phyloP scores from a whole-genome alignment of 2,329 filamentous ascomycete species.

The Arthroderma sp. region DNA sequence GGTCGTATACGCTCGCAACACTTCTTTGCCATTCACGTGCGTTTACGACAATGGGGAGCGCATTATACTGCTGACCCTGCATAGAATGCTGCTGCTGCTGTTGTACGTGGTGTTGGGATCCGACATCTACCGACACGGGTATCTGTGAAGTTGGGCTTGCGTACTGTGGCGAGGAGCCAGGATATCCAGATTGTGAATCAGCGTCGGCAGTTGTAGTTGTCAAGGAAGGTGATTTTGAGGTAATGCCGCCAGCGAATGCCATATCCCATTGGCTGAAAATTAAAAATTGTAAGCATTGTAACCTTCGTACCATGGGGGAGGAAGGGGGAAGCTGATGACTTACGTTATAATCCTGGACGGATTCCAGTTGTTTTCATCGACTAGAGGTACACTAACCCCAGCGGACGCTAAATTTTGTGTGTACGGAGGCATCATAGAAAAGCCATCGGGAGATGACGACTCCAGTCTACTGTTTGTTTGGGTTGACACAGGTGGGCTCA shows the following conservation, averaged over 20 bases:
- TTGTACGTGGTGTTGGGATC: too few relatives aligned
- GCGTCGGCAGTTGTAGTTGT: neutral
- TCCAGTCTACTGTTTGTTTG: slow-evolving; percentile 64
- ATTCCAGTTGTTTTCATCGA: slow-evolving; percentile 66
- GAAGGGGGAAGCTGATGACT: slow-evolving; percentile 26
- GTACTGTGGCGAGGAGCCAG: neutral
- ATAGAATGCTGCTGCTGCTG: neutral
- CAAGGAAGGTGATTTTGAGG: slow-evolving; percentile 30
- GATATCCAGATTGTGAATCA: neutral
- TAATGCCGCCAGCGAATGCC: slow-evolving; percentile 65
- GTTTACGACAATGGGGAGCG: slow-evolving; percentile 27
- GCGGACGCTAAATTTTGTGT: slow-evolving; percentile 29
- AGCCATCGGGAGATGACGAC: slow-evolving; percentile 52
- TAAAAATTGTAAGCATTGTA: too few relatives aligned
- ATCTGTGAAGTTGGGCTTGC: neutral
- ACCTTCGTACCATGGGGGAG: too few relatives aligned
- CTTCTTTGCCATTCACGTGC: slow-evolving; percentile 36
- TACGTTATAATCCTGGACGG: slow-evolving; percentile 82
- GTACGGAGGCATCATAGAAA: slow-evolving; percentile 23
- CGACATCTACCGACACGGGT: neutral
- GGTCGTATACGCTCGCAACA: slow-evolving; percentile 35
- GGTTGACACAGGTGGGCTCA: slow-evolving; percentile 67
- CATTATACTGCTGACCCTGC: neutral
- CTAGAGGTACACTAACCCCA: slow-evolving; percentile 40
- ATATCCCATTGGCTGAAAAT: slow-evolving; percentile 74